A percentile compares a stretch with the other conserved stretches of the same genome.
Evolutionary conservation across 805 yeast species (phyloP).

Genomic region (Saturnispora kantuleensis): DNA sequence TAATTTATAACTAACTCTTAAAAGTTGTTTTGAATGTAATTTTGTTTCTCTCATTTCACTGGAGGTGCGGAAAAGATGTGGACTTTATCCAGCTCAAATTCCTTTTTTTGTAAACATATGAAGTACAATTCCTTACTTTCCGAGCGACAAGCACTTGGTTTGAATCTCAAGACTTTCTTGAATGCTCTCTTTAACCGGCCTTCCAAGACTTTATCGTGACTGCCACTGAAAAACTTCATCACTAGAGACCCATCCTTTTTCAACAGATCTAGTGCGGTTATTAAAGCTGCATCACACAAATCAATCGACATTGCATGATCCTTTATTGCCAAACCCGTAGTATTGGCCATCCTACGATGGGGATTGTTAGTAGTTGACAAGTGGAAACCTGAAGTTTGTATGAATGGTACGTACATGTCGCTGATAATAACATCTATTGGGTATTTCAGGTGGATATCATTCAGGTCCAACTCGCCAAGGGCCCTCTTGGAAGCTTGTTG

Average conservation of each 20-base stretch:
- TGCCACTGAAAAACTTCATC: conserved; percentile 79
- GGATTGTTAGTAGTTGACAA: conserved; percentile 66
- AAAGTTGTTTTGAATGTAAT: not conserved
- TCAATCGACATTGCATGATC: conserved; percentile 87
- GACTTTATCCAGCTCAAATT: conserved; percentile 31
- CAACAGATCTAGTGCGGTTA: conserved; percentile 63
- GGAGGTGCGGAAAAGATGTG: conserved; percentile 29
- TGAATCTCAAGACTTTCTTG: conserved; percentile 51
- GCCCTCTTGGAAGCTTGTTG: not conserved
- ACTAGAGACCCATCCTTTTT: conserved; percentile 63
- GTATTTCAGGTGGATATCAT: conserved; percentile 8
- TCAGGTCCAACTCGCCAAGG: conserved; percentile 1
- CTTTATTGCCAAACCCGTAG: conserved; percentile 68
- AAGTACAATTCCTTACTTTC: conserved; percentile 82
- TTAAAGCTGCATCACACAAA: conserved; percentile 82
- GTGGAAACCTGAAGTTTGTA: conserved; percentile 42
- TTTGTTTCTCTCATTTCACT: not conserved
- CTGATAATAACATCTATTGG: conserved; percentile 63
- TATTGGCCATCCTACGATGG: conserved; percentile 85
- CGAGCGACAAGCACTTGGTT: conserved; percentile 71
- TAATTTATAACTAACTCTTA: not conserved
- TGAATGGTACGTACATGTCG: conserved; percentile 72
- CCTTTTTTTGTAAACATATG: conserved; percentile 48
- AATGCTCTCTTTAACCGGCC: conserved; percentile 49
- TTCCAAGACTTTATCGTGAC: conserved; percentile 62